Conservation (phyloP, 306 rosid species). For the Vigna trinervia region DNA sequence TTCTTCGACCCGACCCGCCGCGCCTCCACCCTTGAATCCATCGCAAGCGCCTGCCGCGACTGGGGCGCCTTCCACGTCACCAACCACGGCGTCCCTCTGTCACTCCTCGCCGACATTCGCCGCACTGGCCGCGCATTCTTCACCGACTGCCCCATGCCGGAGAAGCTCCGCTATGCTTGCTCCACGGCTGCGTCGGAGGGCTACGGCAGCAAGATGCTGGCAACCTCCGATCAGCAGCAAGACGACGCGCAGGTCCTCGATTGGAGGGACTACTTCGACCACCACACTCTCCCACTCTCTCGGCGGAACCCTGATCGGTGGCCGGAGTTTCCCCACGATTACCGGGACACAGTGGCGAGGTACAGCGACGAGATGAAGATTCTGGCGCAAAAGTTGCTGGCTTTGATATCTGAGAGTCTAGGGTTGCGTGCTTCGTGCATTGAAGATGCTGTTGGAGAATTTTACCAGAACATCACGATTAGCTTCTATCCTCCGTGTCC, state of each 20-base stretch:
- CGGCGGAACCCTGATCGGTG: conserved; percentile 80
- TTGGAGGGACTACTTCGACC: conserved; percentile 96
- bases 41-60: conserved; percentile 63
- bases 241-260: conserved; percentile 60
- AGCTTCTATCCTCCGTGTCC: conserved; percentile 92
- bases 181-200: conserved; percentile 79
- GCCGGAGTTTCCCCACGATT: conserved; percentile 68
- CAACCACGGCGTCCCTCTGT: conserved; percentile 68
- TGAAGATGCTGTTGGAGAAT: conserved; percentile 70
- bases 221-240: conserved; percentile 24
- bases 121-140: conserved; percentile 71
- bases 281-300: conserved; percentile 82
- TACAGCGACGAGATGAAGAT: conserved; percentile 65
- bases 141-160: conserved; percentile 53
- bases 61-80: conserved; percentile 93
- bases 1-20: conserved; percentile 54
- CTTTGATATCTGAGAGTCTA: conserved; percentile 70
- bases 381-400: conserved; percentile 68
- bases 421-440: conserved; percentile 67
- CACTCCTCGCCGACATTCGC: conserved; percentile 54
- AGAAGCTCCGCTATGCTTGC: conserved; percentile 74
- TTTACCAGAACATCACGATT: conserved; percentile 82
- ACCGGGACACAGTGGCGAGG: conserved; percentile 54
- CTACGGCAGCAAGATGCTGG: conserved; percentile 85
- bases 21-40: conserved; percentile 45